Evolutionary conservation across 1,139 yeast genomes (phyloP), one percentile per base, ranked within the genome.

Genomic region (Blastobotrys malaysiensis): DNA sequence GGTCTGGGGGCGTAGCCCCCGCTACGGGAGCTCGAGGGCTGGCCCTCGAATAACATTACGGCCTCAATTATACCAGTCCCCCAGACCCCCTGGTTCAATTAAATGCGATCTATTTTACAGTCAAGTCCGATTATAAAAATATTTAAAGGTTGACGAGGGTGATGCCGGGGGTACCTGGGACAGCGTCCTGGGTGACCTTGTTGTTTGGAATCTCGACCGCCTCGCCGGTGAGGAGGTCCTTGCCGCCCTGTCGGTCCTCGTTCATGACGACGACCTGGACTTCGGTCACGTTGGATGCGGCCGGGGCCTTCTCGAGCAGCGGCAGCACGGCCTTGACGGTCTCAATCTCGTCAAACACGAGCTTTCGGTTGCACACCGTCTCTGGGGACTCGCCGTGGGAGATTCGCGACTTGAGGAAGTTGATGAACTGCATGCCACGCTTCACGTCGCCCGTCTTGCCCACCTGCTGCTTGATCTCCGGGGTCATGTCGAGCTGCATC

Each of bases 381-480:
- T 80, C 81, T 16, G 96, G 84, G 39, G 84, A 74, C 54, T 72
- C 76, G 19, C 69, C 70, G 36, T 65, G 59, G 16, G 76, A 69
- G 63, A 93, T 78, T 73, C 96, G 84, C 68, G 84, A 87, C 72
- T 93, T 89, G 71, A 93, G 77, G 62, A 82, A 77, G 60, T 93
- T 84, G 60, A 93, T 91, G 71, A 91, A 93, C 57, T 98, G 98
- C 99, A 95, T 93, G 59, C 96, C 98, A 64, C 95, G 84, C 79
- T 90, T 90, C 86, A 91, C 73, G 55, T 75, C 77, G 22, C 77
- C 77, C 13, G 73, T 63, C 61, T 71, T 69, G 52, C 73, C 65
- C 19, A 72, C 74, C 54, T 65, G 58, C 58, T 68, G 67, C 65
- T 71, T 68, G 66, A 72, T 67, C 18, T 70, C 73, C 9, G 72